These are phyloP conservation scores for Allium sativum DNA, from an alignment of 106 monocot genomes.

Conservation along the genomic window DNA sequence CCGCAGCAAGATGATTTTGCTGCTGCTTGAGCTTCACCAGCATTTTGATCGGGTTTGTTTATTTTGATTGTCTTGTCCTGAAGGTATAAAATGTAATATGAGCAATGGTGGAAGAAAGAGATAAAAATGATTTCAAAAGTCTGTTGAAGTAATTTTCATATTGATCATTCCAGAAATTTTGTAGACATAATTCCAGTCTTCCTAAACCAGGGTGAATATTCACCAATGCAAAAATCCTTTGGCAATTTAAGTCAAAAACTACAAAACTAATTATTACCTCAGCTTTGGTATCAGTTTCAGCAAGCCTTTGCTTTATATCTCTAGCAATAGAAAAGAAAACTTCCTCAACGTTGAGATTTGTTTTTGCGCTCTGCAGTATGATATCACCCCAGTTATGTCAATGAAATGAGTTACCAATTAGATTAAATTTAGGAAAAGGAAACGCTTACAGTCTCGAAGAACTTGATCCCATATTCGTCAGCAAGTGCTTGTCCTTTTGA, in stretches of 20 bases:
- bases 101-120: neutral
- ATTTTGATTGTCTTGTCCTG: conserved; percentile 63
- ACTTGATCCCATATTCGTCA: conserved; percentile 62
- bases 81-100: neutral
- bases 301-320: conserved; percentile 62
- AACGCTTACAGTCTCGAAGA: conserved; percentile 42
- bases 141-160: neutral
- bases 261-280: conserved; percentile 19
- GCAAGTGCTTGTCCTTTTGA: conserved; percentile 60
- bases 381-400: neutral
- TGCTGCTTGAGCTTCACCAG: conserved; percentile 26
- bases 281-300: conserved; percentile 36
- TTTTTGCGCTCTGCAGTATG: conserved; percentile 45
- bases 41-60: conserved; percentile 48
- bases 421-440: neutral
- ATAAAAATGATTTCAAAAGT: neutral
- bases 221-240: neutral
- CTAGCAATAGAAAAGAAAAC: conserved; percentile 65
- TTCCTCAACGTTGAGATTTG: conserved; percentile 55
- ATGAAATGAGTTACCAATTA: neutral
- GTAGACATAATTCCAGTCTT: neutral
- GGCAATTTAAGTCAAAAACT: neutral
- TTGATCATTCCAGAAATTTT: neutral
- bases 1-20: conserved; percentile 52
- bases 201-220: neutral